phyloP scores from a whole-genome alignment of 495 filamentous ascomycete genomes.

The Penicillium psychrofluorescens region DNA sequence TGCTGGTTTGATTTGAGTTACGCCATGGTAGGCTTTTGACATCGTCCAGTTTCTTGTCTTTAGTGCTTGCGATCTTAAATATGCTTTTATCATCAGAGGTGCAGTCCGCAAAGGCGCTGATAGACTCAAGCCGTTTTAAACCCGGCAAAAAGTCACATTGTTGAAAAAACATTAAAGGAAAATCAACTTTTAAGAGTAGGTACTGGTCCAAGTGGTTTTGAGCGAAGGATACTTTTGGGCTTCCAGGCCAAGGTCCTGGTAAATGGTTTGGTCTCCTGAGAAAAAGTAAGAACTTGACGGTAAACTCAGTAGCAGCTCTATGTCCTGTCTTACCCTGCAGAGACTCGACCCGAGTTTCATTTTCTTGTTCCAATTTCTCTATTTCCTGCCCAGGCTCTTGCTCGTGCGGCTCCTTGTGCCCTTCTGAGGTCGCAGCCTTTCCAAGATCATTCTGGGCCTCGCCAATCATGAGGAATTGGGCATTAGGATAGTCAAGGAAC shows the following conservation, averaged over 20 bases:
- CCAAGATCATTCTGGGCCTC: slow-evolving; percentile 53
- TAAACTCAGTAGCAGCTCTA: not conserved
- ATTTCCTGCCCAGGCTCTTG: slow-evolving; percentile 54
- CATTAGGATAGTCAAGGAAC: slow-evolving; percentile 69
- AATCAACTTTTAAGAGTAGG: not conserved
- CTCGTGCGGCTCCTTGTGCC: slow-evolving; percentile 50
- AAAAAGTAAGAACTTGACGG: not conserved
- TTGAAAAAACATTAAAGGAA: no score
- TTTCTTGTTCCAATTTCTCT: slow-evolving; percentile 54
- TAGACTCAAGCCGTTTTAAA: no score
- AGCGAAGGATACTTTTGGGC: slow-evolving; percentile 45
- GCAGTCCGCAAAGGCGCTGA: no score
- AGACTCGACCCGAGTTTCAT: slow-evolving; percentile 50
- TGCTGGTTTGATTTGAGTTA: no score
- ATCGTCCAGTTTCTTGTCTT: no score
- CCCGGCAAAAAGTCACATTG: no score
- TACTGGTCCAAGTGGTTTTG: slow-evolving; percentile 40
- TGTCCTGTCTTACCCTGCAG: slow-evolving; percentile 36
- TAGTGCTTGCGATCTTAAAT: no score
- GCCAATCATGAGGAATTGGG: slow-evolving; percentile 79
- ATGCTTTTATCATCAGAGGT: no score
- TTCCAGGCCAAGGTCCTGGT: slow-evolving; percentile 44
- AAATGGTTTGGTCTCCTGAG: slow-evolving; percentile 44
- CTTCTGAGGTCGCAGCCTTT: slow-evolving; percentile 55
- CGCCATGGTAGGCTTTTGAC: no score